phyloP scores from a whole-genome alignment of 1,284 basidiomycete genomes.

The Tetrapyrgos nigripes region DNA sequence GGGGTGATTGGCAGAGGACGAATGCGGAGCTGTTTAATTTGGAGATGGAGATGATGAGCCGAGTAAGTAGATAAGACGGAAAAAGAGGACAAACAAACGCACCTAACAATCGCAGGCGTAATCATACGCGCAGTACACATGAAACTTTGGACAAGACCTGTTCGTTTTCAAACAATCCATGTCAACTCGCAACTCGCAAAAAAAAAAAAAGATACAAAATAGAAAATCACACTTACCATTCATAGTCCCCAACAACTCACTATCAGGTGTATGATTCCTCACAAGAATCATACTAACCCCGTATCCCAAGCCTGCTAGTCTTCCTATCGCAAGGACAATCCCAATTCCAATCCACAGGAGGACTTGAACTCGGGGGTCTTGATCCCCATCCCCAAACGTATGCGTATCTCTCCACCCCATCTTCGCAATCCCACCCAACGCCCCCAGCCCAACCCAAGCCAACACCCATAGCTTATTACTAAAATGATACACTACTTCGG shows the following conservation, averaged over 20 bases:
- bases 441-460: slow-evolving; percentile 45
- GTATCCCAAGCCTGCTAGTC: slow-evolving; percentile 44
- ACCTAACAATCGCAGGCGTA: background rate
- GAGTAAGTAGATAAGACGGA: too few species aligned
- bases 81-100: too few species aligned
- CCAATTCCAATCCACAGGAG: slow-evolving; percentile 48
- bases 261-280: background rate
- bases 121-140: background rate
- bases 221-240: background rate
- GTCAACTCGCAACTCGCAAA: too few species aligned
- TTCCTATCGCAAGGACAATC: slow-evolving; percentile 39
- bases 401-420: slow-evolving; percentile 27
- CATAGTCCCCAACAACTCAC: background rate
- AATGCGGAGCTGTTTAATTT: too few species aligned
- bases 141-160: background rate
- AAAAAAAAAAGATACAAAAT: too few species aligned
- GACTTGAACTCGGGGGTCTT: slow-evolving; percentile 22
- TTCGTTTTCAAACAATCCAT: too few species aligned
- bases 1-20: too few species aligned
- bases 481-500: slow-evolving; percentile 47
- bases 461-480: slow-evolving; percentile 52
- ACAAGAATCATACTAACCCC: slow-evolving; percentile 16
- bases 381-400: slow-evolving; percentile 27
- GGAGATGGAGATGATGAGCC: too few species aligned
- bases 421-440: slow-evolving; percentile 48